Percentiles rank a stretch among this genome's conserved stretches.
phyloP scores from a whole-genome alignment of 129 eudicot species.

The Deinandra increscens region DNA sequence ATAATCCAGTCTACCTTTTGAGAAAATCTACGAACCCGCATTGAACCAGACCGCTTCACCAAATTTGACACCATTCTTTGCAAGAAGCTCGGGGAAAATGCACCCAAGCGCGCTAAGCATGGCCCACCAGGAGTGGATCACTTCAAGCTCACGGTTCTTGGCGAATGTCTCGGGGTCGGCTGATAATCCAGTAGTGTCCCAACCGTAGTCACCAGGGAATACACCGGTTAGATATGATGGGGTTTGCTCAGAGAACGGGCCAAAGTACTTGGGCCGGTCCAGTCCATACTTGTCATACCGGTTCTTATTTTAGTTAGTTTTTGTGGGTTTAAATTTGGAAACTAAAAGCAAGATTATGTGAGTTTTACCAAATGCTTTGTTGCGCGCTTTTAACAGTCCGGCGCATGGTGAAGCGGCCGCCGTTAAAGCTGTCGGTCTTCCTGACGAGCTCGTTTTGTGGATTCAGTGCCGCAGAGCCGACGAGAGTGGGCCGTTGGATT shows the following conservation, averaged over 20 bases:
- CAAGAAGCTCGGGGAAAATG: constrained; percentile 68
- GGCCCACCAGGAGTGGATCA: constrained; percentile 76
- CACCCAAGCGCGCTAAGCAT: constrained; percentile 79
- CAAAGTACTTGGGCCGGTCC: constrained; percentile 70
- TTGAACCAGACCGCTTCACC: constrained; percentile 79
- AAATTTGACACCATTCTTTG: constrained; percentile 62
- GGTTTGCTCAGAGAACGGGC: constrained; percentile 75
- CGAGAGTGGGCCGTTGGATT: constrained; percentile 52
- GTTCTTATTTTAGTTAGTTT: background rate
- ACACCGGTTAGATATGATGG: constrained; percentile 80
- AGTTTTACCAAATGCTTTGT: constrained; percentile 52
- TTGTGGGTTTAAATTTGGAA: background rate
- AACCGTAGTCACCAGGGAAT: constrained; percentile 79
- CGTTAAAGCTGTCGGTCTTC: constrained; percentile 48
- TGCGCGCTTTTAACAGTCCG: constrained; percentile 58
- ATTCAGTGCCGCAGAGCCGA: constrained; percentile 38
- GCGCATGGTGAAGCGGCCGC: constrained; percentile 58
- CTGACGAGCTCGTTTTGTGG: constrained; percentile 38
- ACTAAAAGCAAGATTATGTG: background rate
- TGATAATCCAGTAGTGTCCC: constrained; percentile 74
- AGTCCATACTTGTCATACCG: constrained; percentile 56
- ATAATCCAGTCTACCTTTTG: constrained; percentile 70
- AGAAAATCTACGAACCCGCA: constrained; percentile 69
- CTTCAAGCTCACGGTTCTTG: constrained; percentile 77
- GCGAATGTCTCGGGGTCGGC: constrained; percentile 80